Percentiles rank a stretch among this genome's conserved stretches.
Conservation (phyloP, 352 stramenopile species). For the Thraustotheca clavata region DNA sequence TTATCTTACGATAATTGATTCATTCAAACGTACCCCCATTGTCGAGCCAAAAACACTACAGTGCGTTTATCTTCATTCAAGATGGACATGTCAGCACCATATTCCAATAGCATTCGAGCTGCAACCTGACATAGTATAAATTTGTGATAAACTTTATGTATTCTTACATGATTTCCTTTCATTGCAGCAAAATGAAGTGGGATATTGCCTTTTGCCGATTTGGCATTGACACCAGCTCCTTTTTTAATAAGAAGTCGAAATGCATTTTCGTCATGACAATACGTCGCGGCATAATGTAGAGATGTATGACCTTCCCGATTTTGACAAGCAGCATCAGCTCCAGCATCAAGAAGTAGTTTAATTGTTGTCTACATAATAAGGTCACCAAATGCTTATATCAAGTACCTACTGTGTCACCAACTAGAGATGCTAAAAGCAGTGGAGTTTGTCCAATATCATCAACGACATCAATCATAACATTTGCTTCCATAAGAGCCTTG, state of each 20-base stretch:
- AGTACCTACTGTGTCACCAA: slow-evolving; percentile 7
- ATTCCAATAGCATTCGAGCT: slow-evolving; percentile 39
- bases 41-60: slow-evolving; percentile 64
- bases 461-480: slow-evolving; percentile 49
- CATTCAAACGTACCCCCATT: slow-evolving; percentile 34
- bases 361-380: slow-evolving; percentile 36
- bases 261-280: slow-evolving; percentile 43
- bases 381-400: neutral
- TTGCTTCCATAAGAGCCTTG: slow-evolving; percentile 34
- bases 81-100: slow-evolving; percentile 48
- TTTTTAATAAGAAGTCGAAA: slow-evolving; percentile 38
- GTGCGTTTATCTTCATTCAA: slow-evolving; percentile 73
- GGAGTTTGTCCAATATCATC: slow-evolving; percentile 53
- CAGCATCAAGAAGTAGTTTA: slow-evolving; percentile 33
- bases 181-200: slow-evolving; percentile 69
- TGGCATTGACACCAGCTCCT: slow-evolving; percentile 53
- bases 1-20: neutral
- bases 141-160: neutral
- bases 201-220: slow-evolving; percentile 65
- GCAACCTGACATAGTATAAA: slow-evolving; percentile 25
- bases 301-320: slow-evolving; percentile 58
- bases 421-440: slow-evolving; percentile 45
- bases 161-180: slow-evolving; percentile 52
- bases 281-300: slow-evolving; percentile 56
- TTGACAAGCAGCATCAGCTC: slow-evolving; percentile 50